Evolutionary conservation across 306 rosid species (phyloP).

Genomic region (Rosa lucieae): DNA sequence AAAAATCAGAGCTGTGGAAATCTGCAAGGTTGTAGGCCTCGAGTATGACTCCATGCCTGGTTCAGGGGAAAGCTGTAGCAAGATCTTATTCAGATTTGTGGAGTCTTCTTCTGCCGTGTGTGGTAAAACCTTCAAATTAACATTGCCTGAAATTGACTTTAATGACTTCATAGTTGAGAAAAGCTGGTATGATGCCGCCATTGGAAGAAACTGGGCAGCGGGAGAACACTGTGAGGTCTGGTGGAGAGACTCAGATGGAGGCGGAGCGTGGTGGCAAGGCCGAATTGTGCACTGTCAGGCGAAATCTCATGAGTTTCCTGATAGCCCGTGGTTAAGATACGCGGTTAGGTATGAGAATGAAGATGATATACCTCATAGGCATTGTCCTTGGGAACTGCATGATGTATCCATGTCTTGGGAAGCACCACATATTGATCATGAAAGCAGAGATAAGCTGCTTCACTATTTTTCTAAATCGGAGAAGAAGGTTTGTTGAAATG

Average conservation of each 20-base stretch:
- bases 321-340: conserved; percentile 87
- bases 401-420: conserved; percentile 54
- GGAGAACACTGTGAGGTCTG: conserved; percentile 77
- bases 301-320: conserved; percentile 63
- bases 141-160: conserved; percentile 68
- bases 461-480: conserved; percentile 49
- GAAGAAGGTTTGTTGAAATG: conserved; percentile 32
- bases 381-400: conserved; percentile 86
- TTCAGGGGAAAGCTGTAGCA: conserved; percentile 86
- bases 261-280: conserved; percentile 80
- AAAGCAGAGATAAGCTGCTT: conserved; percentile 65
- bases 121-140: conserved; percentile 48
- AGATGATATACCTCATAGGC: conserved; percentile 42
- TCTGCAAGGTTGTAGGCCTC: conserved; percentile 72
- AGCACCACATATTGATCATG: conserved; percentile 56
- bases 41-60: conserved; percentile 61
- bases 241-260: conserved; percentile 66
- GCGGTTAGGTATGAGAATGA: conserved; percentile 50
- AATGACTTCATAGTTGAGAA: conserved; percentile 85
- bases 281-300: conserved; percentile 45
- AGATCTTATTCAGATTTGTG: conserved; percentile 55
- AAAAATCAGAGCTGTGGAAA: conserved; percentile 51
- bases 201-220: conserved; percentile 64
- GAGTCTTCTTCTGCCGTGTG: conserved; percentile 52
- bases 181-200: conserved; percentile 65